Evolutionary conservation across 1,139 yeast genomes (phyloP).

Genomic region (Candida frijolesensis): DNA sequence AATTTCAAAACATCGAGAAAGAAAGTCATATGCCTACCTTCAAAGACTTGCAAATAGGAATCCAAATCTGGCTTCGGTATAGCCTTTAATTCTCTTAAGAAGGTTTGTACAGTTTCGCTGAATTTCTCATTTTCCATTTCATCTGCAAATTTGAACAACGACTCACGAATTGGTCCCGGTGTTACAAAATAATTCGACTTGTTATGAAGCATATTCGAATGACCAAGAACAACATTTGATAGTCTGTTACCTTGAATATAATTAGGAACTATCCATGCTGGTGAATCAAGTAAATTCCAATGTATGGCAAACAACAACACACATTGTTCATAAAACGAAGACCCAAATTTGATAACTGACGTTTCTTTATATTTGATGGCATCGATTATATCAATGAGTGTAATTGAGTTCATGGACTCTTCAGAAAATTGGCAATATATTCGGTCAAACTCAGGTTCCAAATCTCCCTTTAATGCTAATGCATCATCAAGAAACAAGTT

Average conservation of each 20-base stretch:
- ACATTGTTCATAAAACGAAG: constrained; percentile 31
- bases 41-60: constrained; percentile 34
- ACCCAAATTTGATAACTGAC: constrained; percentile 16
- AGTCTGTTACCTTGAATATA: constrained; percentile 12
- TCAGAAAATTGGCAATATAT: constrained; percentile 29
- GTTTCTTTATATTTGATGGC: constrained; percentile 22
- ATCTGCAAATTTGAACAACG: constrained; percentile 20
- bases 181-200: constrained; percentile 28
- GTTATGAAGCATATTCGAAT: constrained; percentile 31
- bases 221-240: constrained; percentile 26
- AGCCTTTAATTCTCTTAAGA: constrained; percentile 19
- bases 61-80: constrained; percentile 26
- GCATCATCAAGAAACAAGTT: constrained; percentile 22
- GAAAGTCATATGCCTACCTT: constrained; percentile 27
- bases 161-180: constrained; percentile 18
- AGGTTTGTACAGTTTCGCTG: constrained; percentile 16
- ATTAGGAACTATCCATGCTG: constrained; percentile 32
- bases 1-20: constrained; percentile 35
- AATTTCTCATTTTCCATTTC: constrained; percentile 14
- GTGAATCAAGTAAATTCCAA: constrained; percentile 24
- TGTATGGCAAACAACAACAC: constrained; percentile 33
- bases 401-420: constrained; percentile 19
- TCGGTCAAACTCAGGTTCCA: constrained; percentile 21
- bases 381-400: constrained; percentile 26
- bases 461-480: constrained; percentile 11